These are phyloP conservation scores for Lagenaria siceraria DNA, from an alignment of 306 rosid species.

Conservation along the genomic window DNA sequence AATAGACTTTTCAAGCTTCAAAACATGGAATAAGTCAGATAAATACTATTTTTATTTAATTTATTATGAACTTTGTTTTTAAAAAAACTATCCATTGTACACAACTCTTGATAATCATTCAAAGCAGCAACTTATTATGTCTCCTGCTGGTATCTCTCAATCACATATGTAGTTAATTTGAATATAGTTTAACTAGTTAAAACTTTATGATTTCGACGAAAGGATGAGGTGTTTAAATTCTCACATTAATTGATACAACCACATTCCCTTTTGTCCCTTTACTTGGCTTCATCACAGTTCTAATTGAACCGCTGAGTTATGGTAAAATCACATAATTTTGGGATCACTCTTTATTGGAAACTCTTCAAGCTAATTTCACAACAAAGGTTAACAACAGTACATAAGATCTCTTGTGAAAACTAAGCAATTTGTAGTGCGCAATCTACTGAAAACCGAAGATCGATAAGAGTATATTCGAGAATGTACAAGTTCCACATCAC, in stretches of 20 bases:
- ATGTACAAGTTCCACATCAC: conserved; percentile 10
- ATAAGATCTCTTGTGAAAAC: background rate
- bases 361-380: conserved; percentile 3
- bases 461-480: background rate
- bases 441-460: background rate
- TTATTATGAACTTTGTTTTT: background rate
- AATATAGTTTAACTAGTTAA: too few species aligned
- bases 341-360: background rate
- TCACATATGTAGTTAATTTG: too few species aligned
- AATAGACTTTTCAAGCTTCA: background rate
- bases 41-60: background rate
- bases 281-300: background rate
- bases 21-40: background rate
- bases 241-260: background rate
- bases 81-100: background rate
- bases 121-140: background rate
- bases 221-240: background rate
- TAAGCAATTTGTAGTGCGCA: background rate
- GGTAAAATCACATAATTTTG: background rate
- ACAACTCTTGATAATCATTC: background rate
- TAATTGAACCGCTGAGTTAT: background rate
- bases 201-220: too few species aligned
- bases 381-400: background rate
- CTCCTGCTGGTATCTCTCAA: background rate
- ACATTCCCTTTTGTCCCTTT: background rate